Percentiles rank a stretch among this genome's conserved stretches.
These are phyloP conservation scores for Exobasidium rhododendri DNA, from an alignment of 1,284 basidiomycete genomes.

Conservation along the genomic window DNA sequence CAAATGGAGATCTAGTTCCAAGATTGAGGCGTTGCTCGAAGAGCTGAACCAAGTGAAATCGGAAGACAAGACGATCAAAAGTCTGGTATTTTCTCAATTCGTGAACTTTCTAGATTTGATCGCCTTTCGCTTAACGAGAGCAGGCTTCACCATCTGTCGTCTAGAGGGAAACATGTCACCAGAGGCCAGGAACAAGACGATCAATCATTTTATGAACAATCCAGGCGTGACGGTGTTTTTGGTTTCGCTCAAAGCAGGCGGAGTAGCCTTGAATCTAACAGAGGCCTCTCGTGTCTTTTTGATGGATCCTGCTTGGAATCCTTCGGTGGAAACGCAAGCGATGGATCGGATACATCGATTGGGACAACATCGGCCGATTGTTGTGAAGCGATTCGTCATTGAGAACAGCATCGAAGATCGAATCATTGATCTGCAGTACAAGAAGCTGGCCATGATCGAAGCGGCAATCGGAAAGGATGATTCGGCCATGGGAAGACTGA, in stretches of 20 bases:
- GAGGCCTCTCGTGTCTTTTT: constrained; percentile 53
- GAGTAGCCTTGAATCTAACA: constrained; percentile 66
- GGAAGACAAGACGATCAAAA: constrained; percentile 90
- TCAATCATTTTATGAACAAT: constrained; percentile 92
- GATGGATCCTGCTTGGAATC: constrained; percentile 56
- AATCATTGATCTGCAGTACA: constrained; percentile 84
- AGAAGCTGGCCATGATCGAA: constrained; percentile 65
- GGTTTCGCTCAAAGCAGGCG: constrained; percentile 88
- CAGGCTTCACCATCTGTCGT: constrained; percentile 82
- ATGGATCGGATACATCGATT: constrained; percentile 66
- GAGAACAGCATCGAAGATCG: constrained; percentile 86
- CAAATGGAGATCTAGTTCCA: constrained; percentile 88
- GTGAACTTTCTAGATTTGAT: constrained; percentile 77
- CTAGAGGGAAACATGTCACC: constrained; percentile 96
- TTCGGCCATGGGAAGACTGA: constrained; percentile 51
- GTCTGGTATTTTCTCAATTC: constrained; percentile 92
- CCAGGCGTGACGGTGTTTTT: constrained; percentile 94
- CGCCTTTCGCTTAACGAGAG: constrained; percentile 83
- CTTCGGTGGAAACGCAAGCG: constrained; percentile 44
- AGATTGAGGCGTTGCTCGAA: constrained; percentile 94
- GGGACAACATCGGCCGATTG: constrained; percentile 85
- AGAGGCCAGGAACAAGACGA: constrained; percentile 88
- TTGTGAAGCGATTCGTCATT: constrained; percentile 88
- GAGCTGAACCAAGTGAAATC: constrained; percentile 79
- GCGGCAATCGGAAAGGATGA: constrained; percentile 54